Evolutionary conservation across 192 early-diverging fungal genomes (phyloP).

Genomic region (Pilaira anomala): DNA sequence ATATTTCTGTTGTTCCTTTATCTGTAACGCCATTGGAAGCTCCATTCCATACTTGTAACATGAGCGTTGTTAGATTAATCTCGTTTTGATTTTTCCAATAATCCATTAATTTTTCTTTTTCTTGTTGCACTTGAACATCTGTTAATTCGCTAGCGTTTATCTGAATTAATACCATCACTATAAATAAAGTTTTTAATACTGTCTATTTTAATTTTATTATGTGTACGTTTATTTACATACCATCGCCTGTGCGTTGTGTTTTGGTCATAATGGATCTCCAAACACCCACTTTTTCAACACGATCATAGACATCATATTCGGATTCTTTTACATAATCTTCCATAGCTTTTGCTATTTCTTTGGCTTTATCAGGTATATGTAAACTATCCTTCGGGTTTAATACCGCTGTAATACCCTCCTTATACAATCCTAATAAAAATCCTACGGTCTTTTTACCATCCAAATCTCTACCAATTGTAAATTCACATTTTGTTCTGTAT

Average conservation of each 20-base stretch:
- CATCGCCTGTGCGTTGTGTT: slow-evolving; percentile 57
- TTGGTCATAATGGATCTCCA: slow-evolving; percentile 62
- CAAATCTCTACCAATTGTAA: slow-evolving; percentile 61
- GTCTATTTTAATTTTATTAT: no score
- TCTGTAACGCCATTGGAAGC: slow-evolving; percentile 52
- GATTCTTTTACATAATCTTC: slow-evolving; percentile 38
- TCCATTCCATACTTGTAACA: slow-evolving; percentile 46
- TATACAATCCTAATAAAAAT: slow-evolving; percentile 64
- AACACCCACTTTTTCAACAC: slow-evolving; percentile 44
- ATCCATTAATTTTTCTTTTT: slow-evolving; percentile 34
- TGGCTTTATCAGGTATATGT: slow-evolving; percentile 47
- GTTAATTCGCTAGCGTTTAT: slow-evolving; percentile 46
- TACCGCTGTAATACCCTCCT: slow-evolving; percentile 56
- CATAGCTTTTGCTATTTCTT: slow-evolving; percentile 47
- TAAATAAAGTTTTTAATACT: no score
- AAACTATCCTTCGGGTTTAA: slow-evolving; percentile 42
- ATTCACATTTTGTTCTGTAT: slow-evolving; percentile 80
- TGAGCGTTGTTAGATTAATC: slow-evolving; percentile 45
- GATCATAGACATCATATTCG: slow-evolving; percentile 33
- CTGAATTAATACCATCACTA: slow-evolving; percentile 65
- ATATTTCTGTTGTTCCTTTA: slow-evolving; percentile 38
- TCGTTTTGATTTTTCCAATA: slow-evolving; percentile 27
- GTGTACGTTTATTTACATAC: slow-evolving; percentile 26
- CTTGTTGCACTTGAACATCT: slow-evolving; percentile 32
- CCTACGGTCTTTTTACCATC: slow-evolving; percentile 56